Evolutionary conservation across 108 stramenopile species (phyloP).

Genomic region (Chaetoceros tenuissimus): DNA sequence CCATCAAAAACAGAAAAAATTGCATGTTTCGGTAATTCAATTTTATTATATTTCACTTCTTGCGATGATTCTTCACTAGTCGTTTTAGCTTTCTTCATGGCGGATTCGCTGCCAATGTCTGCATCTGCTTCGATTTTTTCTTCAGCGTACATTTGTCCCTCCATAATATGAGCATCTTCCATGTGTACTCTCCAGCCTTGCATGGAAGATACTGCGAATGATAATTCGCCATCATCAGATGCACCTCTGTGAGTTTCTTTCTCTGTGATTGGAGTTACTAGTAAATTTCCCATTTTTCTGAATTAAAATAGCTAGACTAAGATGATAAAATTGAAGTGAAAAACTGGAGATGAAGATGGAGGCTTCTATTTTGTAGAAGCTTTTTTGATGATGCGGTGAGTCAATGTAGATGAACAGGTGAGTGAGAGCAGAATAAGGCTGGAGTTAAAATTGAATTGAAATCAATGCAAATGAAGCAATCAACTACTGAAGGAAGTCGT

Average conservation of each 20-base stretch:
- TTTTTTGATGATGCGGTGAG: too few species aligned
- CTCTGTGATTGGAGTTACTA: slow-evolving; percentile 48
- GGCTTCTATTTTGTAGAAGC: too few species aligned
- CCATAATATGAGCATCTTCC: slow-evolving; percentile 75
- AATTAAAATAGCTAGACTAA: background rate
- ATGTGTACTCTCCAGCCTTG: slow-evolving; percentile 87
- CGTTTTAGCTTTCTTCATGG: background rate
- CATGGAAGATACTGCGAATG: slow-evolving; percentile 71
- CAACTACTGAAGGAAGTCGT: too few species aligned
- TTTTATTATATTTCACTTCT: slow-evolving; percentile 7
- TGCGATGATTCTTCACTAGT: background rate
- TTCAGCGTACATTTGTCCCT: slow-evolving; percentile 31
- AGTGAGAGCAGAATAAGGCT: too few species aligned
- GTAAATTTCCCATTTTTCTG: slow-evolving; percentile 53
- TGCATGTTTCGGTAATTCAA: slow-evolving; percentile 37
- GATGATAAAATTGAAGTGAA: background rate
- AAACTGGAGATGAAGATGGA: background rate
- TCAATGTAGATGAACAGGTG: too few species aligned
- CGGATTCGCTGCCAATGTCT: background rate
- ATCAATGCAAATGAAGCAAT: too few species aligned
- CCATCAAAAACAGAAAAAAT: slow-evolving; percentile 77
- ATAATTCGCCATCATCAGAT: slow-evolving; percentile 20
- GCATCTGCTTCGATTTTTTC: background rate
- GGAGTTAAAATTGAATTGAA: background rate
- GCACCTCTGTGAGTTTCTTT: slow-evolving; percentile 54